Conservation (phyloP, 2,329 filamentous ascomycete species). For the Alternaria angustiovoidea region DNA sequence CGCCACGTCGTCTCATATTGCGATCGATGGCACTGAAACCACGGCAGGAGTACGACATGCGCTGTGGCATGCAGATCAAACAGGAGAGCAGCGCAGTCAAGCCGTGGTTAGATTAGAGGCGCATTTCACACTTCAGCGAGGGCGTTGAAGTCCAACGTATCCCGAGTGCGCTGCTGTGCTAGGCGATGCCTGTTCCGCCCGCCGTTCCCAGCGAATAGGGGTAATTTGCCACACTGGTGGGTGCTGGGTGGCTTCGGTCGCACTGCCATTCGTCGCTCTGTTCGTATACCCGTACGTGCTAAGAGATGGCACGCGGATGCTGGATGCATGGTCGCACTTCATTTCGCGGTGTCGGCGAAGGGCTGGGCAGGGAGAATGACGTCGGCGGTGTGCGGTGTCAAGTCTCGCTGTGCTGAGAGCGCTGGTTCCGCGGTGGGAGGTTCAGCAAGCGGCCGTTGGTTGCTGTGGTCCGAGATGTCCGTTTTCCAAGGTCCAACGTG, state of each 20-base stretch:
- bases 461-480: not conserved
- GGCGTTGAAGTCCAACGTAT: constrained; percentile 15
- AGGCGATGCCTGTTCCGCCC: constrained; percentile 8
- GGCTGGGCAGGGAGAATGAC: not conserved
- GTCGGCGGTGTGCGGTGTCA: constrained; percentile 3
- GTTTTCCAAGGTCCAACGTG: not conserved
- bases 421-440: not conserved
- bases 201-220: constrained; percentile 15
- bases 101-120: constrained; percentile 7
- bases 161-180: not conserved
- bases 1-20: not conserved
- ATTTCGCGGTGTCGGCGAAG: constrained; percentile 2
- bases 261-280: constrained; percentile 8
- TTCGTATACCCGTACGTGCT: constrained; percentile 15
- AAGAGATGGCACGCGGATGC: not conserved
- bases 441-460: constrained; percentile 3
- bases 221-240: constrained; percentile 19
- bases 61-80: constrained; percentile 26
- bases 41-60: constrained; percentile 4
- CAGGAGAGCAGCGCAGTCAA: constrained; percentile 15
- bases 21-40: constrained; percentile 13
- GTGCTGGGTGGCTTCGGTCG: constrained; percentile 9
- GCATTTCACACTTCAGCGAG: constrained; percentile 7
- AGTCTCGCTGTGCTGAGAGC: not conserved
- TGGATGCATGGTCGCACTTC: constrained; percentile 1